These are phyloP conservation scores for Mycosarcoma maydis DNA, from an alignment of 1,284 basidiomycete genomes.

Conservation along the genomic window DNA sequence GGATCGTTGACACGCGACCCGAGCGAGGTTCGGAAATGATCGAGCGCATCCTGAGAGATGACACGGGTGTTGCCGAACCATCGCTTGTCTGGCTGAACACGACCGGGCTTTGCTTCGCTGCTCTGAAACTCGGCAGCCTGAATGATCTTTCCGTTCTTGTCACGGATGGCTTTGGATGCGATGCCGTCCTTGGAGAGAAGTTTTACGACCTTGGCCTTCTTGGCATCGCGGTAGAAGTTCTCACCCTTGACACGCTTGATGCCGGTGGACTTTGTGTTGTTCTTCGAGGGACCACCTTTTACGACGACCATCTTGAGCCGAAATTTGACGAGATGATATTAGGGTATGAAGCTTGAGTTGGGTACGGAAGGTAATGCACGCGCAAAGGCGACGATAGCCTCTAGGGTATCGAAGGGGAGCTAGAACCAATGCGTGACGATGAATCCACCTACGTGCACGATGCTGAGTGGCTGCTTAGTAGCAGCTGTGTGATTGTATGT, in stretches of 20 bases:
- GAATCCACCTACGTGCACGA: not conserved
- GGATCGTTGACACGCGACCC: constrained; percentile 62
- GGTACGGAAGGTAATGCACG: not conserved
- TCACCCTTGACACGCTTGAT: constrained; percentile 60
- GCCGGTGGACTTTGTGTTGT: constrained; percentile 51
- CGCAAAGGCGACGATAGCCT: not conserved
- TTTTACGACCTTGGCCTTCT: constrained; percentile 65
- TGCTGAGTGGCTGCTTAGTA: not conserved
- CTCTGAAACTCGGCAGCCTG: constrained; percentile 64
- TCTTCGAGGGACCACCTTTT: constrained; percentile 54
- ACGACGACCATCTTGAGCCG: constrained; percentile 49
- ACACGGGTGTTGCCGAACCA: constrained; percentile 86
- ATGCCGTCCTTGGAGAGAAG: constrained; percentile 62
- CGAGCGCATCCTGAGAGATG: constrained; percentile 73
- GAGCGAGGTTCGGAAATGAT: constrained; percentile 69
- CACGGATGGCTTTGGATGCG: constrained; percentile 64
- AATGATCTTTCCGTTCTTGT: constrained; percentile 63
- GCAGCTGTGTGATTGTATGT: not conserved
- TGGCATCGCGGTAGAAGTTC: constrained; percentile 67
- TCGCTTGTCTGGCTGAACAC: constrained; percentile 65
- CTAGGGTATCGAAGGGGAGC: constrained; percentile 1
- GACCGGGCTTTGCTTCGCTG: constrained; percentile 64
- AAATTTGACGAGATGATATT: constrained; percentile 3
- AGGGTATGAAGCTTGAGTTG: constrained; percentile 14
- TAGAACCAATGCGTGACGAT: not conserved